Base-by-base conservation (phyloP, 768 basidiomycete species). In the Sutorius australiensis region DNA sequence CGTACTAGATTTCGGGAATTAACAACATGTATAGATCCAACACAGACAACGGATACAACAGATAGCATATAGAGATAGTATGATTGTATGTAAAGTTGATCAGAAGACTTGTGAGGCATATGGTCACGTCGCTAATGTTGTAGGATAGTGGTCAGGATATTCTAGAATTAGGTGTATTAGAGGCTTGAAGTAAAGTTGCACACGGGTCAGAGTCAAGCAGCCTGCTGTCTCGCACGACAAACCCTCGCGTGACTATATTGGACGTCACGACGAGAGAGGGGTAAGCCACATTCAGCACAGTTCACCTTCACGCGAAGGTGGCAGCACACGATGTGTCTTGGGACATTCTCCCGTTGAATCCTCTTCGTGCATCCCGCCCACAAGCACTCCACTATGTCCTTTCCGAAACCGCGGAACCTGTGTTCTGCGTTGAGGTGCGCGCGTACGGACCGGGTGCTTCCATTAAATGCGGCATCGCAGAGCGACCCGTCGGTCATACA, bases 231-330 rank as follows among this genome's bases (percentile, higher is more conserved):
- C 17, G 28, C 52, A 1, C 14, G 54, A 36, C 65, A 66, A 5
- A 17, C 52, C 6, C 14, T 59, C 10, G 40, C 46, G 30, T 66
- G 65, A 21, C 43, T 53, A 2, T 36, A 38, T 24, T 24, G 50
- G 46, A 66, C 65, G 32, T 66, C 65, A 9, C 39, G 30, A 5
- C 65, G 64, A 40, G 65, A 64, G 28, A 66, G 56, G 11, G 27
- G 5, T 5, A 53, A 1, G 1, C 60, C 55, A 36, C 65, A 66
- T 2, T 1, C n/a, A 1, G 0, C 11, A 34, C 65, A 66, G 4
- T 0, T 2, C 40, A 56, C 54, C 38, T 47, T 48, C 12, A 59
- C 46, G 2, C 27, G 49, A 16, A 66, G 33, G 34, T 66, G 65
- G 24, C 50, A 7, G 0, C 53, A n/a, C 1, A 60, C 16, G 5